Evolutionary conservation across 768 basidiomycete genomes (phyloP).

Genomic region (Pleurotus sapidus): DNA sequence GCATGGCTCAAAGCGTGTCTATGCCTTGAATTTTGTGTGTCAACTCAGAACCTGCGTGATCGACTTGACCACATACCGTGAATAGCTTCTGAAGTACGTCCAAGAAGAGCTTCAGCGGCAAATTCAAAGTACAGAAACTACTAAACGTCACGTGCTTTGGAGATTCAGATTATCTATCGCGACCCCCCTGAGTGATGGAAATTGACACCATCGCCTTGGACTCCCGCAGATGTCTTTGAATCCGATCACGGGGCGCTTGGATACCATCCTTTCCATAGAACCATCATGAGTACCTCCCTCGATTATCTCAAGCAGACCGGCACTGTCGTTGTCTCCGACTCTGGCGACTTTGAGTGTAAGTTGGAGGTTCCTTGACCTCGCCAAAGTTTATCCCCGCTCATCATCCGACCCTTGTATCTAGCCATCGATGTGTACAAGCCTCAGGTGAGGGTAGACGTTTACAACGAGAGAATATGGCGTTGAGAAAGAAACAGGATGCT

Average conservation of each 20-base stretch:
- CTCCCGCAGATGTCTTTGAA: too few relatives aligned
- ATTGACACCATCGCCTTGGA: too few relatives aligned
- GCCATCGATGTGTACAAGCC: constrained; percentile 97
- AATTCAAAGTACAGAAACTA: too few relatives aligned
- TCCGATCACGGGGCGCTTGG: too few relatives aligned
- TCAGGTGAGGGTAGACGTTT: constrained; percentile 44
- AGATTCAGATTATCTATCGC: too few relatives aligned
- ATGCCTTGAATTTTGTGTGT: too few relatives aligned
- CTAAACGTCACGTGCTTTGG: too few relatives aligned
- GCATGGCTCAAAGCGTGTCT: constrained; percentile 42
- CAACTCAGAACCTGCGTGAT: too few relatives aligned
- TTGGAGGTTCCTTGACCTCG: constrained; percentile 16
- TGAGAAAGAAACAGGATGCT: constrained; percentile 63
- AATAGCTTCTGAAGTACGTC: too few relatives aligned
- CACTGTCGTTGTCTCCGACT: constrained; percentile 96
- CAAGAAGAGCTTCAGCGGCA: too few relatives aligned
- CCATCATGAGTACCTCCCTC: constrained; percentile 76
- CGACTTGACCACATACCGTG: too few relatives aligned
- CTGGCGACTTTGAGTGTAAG: constrained; percentile 89
- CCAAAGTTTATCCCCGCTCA: constrained; percentile 13
- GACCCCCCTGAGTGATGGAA: too few relatives aligned
- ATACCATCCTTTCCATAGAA: constrained; percentile 6
- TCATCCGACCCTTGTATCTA: constrained; percentile 29
- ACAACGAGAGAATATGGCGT: background rate
- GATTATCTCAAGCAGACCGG: constrained; percentile 87